Evolutionary conservation across 177 flowering plant species (phyloP).

Genomic region (Vitis hybrid): DNA sequence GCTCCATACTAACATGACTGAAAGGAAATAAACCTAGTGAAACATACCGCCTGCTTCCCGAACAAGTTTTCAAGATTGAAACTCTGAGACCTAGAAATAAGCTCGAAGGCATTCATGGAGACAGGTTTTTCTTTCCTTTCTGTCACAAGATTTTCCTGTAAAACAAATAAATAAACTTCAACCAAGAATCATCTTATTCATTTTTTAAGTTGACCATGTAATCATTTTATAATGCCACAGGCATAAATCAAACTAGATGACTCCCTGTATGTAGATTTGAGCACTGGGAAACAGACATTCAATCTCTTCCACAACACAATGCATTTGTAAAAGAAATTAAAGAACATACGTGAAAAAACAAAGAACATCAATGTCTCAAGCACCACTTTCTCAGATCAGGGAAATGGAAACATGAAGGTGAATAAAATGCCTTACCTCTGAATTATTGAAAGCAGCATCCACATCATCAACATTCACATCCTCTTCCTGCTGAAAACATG

Average conservation of each 20-base stretch:
- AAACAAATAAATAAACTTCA: slow-evolving; percentile 5
- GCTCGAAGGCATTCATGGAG: slow-evolving; percentile 93
- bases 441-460: slow-evolving; percentile 75
- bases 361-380: too few species aligned
- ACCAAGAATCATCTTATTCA: background rate
- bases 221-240: background rate
- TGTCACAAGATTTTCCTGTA: slow-evolving; percentile 74
- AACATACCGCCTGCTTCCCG: slow-evolving; percentile 61
- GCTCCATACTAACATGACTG: too few species aligned
- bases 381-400: background rate
- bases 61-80: slow-evolving; percentile 80
- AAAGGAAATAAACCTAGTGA: background rate
- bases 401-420: background rate
- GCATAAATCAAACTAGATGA: background rate
- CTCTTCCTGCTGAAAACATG: slow-evolving; percentile 59
- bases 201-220: background rate
- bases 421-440: slow-evolving; percentile 42
- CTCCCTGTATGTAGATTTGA: background rate
- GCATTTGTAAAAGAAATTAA: background rate
- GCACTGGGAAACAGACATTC: background rate
- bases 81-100: slow-evolving; percentile 70
- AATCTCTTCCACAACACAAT: background rate
- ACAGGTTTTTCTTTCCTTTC: slow-evolving; percentile 84
- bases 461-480: slow-evolving; percentile 75
- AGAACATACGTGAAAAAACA: background rate